A percentile compares a stretch with the other conserved stretches of the same genome.
These are phyloP conservation scores for Passalora sequoiae DNA, from an alignment of 2,329 filamentous ascomycete genomes.

Conservation along the genomic window DNA sequence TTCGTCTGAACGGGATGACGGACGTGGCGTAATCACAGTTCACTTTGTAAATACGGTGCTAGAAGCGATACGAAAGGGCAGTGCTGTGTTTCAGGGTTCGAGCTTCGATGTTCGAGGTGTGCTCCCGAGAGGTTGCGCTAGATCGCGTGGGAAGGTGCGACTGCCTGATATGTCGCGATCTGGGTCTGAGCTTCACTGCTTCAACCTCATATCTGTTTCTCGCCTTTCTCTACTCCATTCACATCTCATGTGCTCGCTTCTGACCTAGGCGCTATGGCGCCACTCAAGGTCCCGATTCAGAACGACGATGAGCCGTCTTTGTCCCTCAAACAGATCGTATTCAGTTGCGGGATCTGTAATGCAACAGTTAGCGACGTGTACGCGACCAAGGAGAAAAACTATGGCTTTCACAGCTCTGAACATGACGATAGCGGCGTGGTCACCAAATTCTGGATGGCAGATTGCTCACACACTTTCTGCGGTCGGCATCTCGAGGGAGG, in stretches of 20 bases:
- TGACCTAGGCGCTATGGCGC: conserved; percentile 12
- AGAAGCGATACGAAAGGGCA: background rate
- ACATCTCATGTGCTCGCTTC: conserved; percentile 3
- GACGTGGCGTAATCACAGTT: conserved; percentile 1
- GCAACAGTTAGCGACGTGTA: conserved; percentile 44
- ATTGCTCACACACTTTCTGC: conserved; percentile 48
- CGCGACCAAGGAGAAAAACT: conserved; percentile 33
- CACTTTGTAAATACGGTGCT: conserved; percentile 14
- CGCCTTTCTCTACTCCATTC: background rate
- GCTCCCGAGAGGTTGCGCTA: no score
- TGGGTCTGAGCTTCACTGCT: conserved; percentile 1
- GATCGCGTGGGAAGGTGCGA: conserved; percentile 4
- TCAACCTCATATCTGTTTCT: conserved; percentile 4
- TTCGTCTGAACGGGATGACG: conserved; percentile 30
- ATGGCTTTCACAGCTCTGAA: conserved; percentile 31
- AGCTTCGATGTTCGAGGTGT: background rate
- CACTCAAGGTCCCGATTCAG: conserved; percentile 5
- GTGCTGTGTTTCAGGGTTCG: background rate
- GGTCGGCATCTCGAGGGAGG: conserved; percentile 45
- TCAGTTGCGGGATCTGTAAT: conserved; percentile 47
- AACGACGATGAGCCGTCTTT: conserved; percentile 8
- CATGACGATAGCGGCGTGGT: conserved; percentile 36
- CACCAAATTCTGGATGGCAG: conserved; percentile 44
- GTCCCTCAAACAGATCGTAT: conserved; percentile 39
- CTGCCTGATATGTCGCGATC: conserved; percentile 1